These are phyloP conservation scores for Diaporthe australafricana DNA, from an alignment of 2,329 filamentous ascomycete species.

Conservation along the genomic window DNA sequence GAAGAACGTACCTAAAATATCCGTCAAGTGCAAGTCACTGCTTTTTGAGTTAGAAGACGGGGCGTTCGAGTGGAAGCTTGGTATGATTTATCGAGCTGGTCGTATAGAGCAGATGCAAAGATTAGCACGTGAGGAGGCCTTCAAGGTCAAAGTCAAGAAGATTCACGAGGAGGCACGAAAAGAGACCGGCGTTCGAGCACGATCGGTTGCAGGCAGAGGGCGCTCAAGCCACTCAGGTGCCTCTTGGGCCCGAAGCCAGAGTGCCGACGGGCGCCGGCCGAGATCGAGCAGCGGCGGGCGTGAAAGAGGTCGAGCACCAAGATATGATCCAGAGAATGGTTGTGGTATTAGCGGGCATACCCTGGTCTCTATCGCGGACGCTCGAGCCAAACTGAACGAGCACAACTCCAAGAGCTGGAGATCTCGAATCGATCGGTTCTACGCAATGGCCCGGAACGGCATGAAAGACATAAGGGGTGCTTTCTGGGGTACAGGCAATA, in stretches of 20 bases:
- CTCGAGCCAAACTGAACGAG: constrained; percentile 78
- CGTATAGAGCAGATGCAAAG: constrained; percentile 91
- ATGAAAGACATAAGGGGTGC: constrained; percentile 82
- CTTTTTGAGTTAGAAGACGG: constrained; percentile 96
- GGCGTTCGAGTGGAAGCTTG: constrained; percentile 96
- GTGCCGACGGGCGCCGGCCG: constrained; percentile 60
- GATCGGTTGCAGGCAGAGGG: constrained; percentile 61
- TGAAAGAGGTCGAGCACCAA: constrained; percentile 59
- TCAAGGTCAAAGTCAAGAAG: constrained; percentile 86
- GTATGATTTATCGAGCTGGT: constrained; percentile 91
- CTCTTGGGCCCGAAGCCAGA: constrained; percentile 64
- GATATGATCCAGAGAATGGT: constrained; percentile 85
- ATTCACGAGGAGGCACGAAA: constrained; percentile 74
- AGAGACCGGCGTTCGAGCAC: constrained; percentile 65
- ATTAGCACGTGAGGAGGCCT: constrained; percentile 89
- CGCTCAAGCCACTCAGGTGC: constrained; percentile 46
- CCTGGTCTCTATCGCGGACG: constrained; percentile 80
- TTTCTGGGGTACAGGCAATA: constrained; percentile 85
- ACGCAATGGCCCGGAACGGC: constrained; percentile 75
- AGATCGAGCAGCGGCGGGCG: constrained; percentile 48
- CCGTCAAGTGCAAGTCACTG: constrained; percentile 82
- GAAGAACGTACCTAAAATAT: constrained; percentile 87
- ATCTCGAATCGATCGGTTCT: constrained; percentile 83
- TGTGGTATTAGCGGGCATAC: constrained; percentile 78
- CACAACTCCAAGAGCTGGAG: constrained; percentile 95